Conservation (phyloP, 495 filamentous ascomycete species). For the Aspergillus taichungensis region DNA sequence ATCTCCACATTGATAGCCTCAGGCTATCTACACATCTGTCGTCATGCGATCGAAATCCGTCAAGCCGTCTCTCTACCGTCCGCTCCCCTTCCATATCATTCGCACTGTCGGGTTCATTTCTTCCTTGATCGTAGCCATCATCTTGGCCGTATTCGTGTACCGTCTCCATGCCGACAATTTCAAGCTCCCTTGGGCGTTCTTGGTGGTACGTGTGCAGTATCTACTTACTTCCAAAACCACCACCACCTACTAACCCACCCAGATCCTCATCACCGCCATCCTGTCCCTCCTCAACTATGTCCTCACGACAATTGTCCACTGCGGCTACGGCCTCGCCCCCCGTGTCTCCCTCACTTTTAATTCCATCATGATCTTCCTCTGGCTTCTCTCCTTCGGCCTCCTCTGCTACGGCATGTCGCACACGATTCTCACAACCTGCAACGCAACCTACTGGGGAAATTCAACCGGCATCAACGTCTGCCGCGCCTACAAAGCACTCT, state of each 20-base stretch:
- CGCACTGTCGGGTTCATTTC: constrained; percentile 43
- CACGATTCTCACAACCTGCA: constrained; percentile 51
- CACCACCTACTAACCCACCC: neutral
- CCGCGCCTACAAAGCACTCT: constrained; percentile 57
- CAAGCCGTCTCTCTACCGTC: constrained; percentile 49
- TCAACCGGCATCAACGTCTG: constrained; percentile 52
- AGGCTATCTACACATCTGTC: neutral
- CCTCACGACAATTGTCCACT: constrained; percentile 48
- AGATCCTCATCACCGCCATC: constrained; percentile 50
- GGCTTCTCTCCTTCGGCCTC: constrained; percentile 48
- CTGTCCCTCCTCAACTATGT: constrained; percentile 45
- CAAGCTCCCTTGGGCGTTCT: constrained; percentile 54
- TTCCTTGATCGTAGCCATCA: constrained; percentile 45
- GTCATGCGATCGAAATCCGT: constrained; percentile 28
- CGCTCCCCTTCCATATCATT: constrained; percentile 49
- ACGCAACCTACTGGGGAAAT: constrained; percentile 44
- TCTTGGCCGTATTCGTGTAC: constrained; percentile 54
- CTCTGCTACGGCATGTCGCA: constrained; percentile 48
- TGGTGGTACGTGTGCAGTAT: constrained; percentile 40
- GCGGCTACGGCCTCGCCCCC: constrained; percentile 47
- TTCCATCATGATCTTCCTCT: constrained; percentile 42
- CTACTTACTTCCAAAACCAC: neutral
- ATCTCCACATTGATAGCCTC: neutral
- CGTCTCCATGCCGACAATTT: constrained; percentile 46
- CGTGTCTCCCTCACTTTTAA: constrained; percentile 47